Base-by-base conservation (phyloP, 208 protist genomes). In the Phytomonas sp. region DNA sequence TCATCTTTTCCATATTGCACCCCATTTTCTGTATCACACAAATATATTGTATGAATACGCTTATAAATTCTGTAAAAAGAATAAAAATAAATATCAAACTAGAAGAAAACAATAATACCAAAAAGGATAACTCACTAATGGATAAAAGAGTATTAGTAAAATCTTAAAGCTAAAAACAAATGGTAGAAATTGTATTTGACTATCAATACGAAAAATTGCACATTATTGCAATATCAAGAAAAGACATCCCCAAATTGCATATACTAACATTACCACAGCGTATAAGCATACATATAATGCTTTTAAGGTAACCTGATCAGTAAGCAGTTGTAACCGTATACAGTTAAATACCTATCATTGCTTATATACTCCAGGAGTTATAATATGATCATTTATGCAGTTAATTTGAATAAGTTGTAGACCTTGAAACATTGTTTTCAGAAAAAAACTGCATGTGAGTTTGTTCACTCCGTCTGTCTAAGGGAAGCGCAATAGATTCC, bases 11-110 rank as follows among this genome's bases (percentile, higher is more conserved):
- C 26, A 62, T 37, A 53, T 26, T 73, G 70, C 75, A 77, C 23
- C 71, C 71, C 78, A 76, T 83, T 72, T n/a, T 74, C 17, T 59
- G 64, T 72, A 3, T 62, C 72, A 23, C 40, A 60, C 13, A 46
- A 69, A 34, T 30, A n/a, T 34, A 9, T 31, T 30, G 4, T 36
- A 62, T 62, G 9, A 31, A 67, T 67, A 60, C 13, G 13, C 13
- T 56, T 56, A 29, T 56, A 20, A 29, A 67, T 11, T 9, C 8
- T 30, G 40, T 29, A 32, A 63, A 67, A 65, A 34, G 3, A 72
- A 72, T 36, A 67, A 28, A 3, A 15, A 17, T 71, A n/a, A 66
- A 68, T 29, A 13, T 28, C 17, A 64, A 68, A 61, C 23, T 64
- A 68, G 46, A 71, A 68, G 23, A 67, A 29, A 68, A 64, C 28